Evolutionary conservation across 257 asterid species (phyloP), one percentile per base, ranked within the genome.

Genomic region (Petunia axillaris): DNA sequence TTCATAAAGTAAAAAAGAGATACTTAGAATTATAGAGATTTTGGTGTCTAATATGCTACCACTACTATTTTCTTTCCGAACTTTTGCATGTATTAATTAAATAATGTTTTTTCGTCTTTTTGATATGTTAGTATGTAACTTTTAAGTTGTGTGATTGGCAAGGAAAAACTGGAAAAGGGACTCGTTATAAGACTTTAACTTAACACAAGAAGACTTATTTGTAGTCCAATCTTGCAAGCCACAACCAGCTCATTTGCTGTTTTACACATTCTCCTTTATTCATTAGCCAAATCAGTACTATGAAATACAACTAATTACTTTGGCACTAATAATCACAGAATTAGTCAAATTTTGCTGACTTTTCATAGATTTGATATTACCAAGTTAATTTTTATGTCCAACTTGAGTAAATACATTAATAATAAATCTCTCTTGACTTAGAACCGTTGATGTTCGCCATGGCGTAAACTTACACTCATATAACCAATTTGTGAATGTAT

Each of bases 171-270:
- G 50, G 80, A 75, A 79, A 64, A 59, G 5, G 13, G 39, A 70
- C 16, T 70, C 43, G 80, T 79, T 64, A 65, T 80, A 80, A 80
- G 81, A 58, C 93, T 88, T 90, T 83, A 85, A 75, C 90, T 90
- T 83, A 64, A 90, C 88, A 83, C 91, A 87, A 84, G 5, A 83
- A 78, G 87, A 80, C 86, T 81, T n/a, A 63, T 41, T 15, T 43
- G 37, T 85, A 70, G 71, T 68, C 86, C 83, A 84, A 11, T 79
- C 81, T 80, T 82, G 74, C 89, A 89, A 89, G 92, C 82, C 84
- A 88, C 73, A 64, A 58, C 84, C 67, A 85, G 76, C 84, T 80
- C 52, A 15, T 57, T 83, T 85, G 81, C 82, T 79, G 66, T 44
- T 53, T 79, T 80, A 64, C 79, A 76, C 82, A 83, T 76, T 54